Conservation (phyloP, 148 eudicot genomes). For the Rhododendron henanense region DNA sequence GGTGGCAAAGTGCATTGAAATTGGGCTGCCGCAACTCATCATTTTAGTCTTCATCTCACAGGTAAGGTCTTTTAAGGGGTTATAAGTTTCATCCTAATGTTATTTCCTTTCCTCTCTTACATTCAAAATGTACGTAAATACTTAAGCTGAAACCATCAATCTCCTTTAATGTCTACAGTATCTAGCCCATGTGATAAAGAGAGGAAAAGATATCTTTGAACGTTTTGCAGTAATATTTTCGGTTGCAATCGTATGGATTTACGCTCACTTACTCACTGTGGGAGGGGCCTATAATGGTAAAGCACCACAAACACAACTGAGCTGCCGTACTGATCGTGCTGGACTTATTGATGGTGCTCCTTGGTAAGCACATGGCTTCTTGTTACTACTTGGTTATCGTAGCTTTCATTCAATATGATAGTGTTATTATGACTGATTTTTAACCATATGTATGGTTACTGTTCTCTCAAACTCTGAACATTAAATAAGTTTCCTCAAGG, state of each 20-base stretch:
- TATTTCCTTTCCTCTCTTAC: not conserved
- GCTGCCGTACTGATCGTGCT: slow-evolving; percentile 91
- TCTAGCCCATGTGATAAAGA: slow-evolving; percentile 47
- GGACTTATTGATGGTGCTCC: slow-evolving; percentile 84
- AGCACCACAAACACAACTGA: slow-evolving; percentile 61
- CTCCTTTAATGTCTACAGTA: slow-evolving; percentile 46
- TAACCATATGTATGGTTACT: not conserved
- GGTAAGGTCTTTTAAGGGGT: slow-evolving; percentile 36
- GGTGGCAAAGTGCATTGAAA: slow-evolving; percentile 97
- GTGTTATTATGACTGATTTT: not conserved
- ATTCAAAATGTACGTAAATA: not conserved
- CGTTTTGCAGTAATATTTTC: slow-evolving; percentile 89
- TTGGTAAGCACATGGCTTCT: slow-evolving; percentile 39
- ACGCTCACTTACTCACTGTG: slow-evolving; percentile 71
- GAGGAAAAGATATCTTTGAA: slow-evolving; percentile 70
- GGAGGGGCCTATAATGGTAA: slow-evolving; percentile 85
- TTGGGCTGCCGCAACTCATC: slow-evolving; percentile 87
- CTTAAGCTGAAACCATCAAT: not conserved
- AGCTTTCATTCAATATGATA: not conserved
- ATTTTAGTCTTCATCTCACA: slow-evolving; percentile 74
- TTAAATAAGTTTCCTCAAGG: not conserved
- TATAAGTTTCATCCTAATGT: not conserved
- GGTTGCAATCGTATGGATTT: slow-evolving; percentile 82
- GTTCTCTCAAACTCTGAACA: not conserved
- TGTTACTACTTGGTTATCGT: not conserved